Conservation (phyloP, 78 protist species). For the Carpediemonas membranifera region DNA sequence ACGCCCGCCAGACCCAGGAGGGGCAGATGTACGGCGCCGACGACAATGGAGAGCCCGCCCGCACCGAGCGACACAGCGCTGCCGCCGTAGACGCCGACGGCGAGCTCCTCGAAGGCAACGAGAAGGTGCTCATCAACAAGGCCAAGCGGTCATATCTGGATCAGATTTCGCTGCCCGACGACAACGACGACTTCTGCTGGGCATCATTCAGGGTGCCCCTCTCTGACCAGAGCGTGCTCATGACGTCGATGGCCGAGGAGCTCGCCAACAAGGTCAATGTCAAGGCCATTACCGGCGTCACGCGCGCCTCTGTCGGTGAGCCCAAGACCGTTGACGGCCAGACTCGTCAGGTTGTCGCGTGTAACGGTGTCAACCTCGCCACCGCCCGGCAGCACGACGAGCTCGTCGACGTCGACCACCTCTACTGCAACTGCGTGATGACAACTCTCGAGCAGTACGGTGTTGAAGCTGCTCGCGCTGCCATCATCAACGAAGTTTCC, state of each 20-base stretch:
- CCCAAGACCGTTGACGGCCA: neutral
- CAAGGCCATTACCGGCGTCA: neutral
- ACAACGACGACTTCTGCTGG: too few species aligned
- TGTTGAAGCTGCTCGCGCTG: constrained; percentile 69
- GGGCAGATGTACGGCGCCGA: too few species aligned
- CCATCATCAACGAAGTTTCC: constrained; percentile 62
- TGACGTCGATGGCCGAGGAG: constrained; percentile 8
- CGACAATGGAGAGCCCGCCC: too few species aligned
- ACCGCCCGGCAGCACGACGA: constrained; percentile 24
- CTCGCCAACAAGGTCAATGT: neutral
- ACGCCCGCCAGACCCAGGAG: too few species aligned
- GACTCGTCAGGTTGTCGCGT: too few species aligned
- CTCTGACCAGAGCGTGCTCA: neutral
- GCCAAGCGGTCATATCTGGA: too few species aligned
- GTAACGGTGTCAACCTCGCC: constrained; percentile 67
- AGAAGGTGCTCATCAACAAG: too few species aligned
- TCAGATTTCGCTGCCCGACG: too few species aligned
- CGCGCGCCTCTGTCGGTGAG: neutral
- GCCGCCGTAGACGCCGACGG: too few species aligned
- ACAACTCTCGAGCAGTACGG: constrained; percentile 47
- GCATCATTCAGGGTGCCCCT: neutral
- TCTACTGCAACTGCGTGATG: constrained; percentile 52
- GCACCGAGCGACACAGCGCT: too few species aligned
- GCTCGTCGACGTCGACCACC: constrained; percentile 28
- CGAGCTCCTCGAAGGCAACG: too few species aligned